These are phyloP conservation scores for Cucumis cinereus DNA, from an alignment of 306 rosid genomes.

Conservation along the genomic window DNA sequence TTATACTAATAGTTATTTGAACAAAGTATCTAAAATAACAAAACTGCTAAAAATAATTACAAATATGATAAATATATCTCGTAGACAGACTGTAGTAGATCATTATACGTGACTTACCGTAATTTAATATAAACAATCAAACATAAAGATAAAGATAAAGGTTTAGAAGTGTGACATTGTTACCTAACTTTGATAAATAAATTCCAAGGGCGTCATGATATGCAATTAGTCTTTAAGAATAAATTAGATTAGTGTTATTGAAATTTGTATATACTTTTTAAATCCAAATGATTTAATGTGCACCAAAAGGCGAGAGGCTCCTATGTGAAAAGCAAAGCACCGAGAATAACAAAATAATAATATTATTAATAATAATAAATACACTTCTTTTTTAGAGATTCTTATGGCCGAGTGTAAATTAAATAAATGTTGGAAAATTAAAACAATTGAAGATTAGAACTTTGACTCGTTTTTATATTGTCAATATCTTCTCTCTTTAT, in stretches of 20 bases:
- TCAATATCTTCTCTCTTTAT: not conserved
- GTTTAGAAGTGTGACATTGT: not conserved
- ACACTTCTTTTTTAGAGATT: not conserved
- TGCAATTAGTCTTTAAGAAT: not conserved
- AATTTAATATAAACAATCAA: no score
- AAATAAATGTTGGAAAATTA: not conserved
- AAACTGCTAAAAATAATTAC: no score
- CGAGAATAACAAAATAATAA: not conserved
- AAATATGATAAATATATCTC: no score
- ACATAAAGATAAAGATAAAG: not conserved
- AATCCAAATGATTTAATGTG: not conserved
- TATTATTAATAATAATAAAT: no score
- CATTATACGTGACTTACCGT: no score
- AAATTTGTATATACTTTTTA: not conserved
- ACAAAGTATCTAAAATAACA: no score
- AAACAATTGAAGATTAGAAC: not conserved
- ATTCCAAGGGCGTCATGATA: not conserved
- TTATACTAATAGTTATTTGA: no score
- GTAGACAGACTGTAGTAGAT: no score
- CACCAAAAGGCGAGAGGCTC: conserved; percentile 9
- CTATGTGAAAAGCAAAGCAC: conserved; percentile 1
- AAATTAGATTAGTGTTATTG: not conserved
- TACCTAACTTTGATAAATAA: not conserved
- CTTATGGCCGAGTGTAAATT: not conserved
- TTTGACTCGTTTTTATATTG: not conserved